Evolutionary conservation across 2,329 filamentous ascomycete genomes (phyloP).

Genomic region (Byssochlamys sp.): DNA sequence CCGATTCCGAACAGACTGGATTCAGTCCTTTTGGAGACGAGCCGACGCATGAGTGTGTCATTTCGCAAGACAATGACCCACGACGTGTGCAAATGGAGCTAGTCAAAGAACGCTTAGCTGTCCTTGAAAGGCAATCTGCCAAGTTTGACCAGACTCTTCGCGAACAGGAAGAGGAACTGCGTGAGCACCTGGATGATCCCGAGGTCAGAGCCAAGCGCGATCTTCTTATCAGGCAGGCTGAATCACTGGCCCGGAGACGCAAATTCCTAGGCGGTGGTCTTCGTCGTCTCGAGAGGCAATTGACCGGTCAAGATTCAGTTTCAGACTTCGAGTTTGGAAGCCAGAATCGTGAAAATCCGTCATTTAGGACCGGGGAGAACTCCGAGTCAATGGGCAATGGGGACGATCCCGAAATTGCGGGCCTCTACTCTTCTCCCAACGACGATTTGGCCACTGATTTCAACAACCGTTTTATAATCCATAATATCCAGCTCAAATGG

Average conservation of each 20-base stretch:
- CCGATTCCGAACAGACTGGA: conserved; percentile 63
- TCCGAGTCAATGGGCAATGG: conserved; percentile 45
- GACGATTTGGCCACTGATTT: conserved; percentile 88
- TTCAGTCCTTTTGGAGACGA: conserved; percentile 88
- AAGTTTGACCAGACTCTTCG: conserved; percentile 63
- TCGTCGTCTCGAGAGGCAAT: conserved; percentile 46
- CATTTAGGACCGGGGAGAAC: conserved; percentile 19
- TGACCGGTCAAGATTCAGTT: conserved; percentile 34
- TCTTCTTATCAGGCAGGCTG: conserved; percentile 46
- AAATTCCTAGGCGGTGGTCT: conserved; percentile 52
- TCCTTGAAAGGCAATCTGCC: conserved; percentile 67
- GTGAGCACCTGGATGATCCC: conserved; percentile 44
- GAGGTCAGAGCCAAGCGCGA: conserved; percentile 36
- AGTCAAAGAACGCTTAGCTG: conserved; percentile 68
- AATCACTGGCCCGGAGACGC: conserved; percentile 48
- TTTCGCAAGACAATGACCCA: conserved; percentile 83
- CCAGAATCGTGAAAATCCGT: conserved; percentile 14
- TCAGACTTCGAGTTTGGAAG: conserved; percentile 37
- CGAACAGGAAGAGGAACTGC: conserved; percentile 58
- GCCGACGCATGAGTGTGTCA: conserved; percentile 87
- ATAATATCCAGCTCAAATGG: conserved; percentile 97
- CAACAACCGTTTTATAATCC: conserved; percentile 94
- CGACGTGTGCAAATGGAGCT: conserved; percentile 78
- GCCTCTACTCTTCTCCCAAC: conserved; percentile 57
- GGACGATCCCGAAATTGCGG: conserved; percentile 42